Conservation (phyloP, 208 protist genomes). For the Crithidia fasciculata region DNA sequence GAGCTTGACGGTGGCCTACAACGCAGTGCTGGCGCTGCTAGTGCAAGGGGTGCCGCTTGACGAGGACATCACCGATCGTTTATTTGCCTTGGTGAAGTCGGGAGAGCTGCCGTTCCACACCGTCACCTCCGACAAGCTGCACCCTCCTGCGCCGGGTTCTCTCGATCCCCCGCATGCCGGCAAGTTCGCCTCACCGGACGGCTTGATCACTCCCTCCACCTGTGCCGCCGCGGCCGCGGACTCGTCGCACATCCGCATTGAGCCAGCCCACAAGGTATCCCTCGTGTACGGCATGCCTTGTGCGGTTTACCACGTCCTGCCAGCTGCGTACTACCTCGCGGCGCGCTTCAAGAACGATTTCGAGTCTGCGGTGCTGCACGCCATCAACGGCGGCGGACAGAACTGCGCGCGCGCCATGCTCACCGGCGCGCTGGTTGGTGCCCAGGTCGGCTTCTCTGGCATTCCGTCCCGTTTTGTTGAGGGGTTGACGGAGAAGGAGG, state of each 20-base stretch:
- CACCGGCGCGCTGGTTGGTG: slow-evolving; percentile 39
- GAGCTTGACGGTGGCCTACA: slow-evolving; percentile 44
- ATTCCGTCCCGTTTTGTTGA: slow-evolving; percentile 40
- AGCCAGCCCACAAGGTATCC: slow-evolving; percentile 37
- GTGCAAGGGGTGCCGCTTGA: slow-evolving; percentile 31
- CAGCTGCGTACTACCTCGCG: slow-evolving; percentile 44
- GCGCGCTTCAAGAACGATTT: slow-evolving; percentile 41
- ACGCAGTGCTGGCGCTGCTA: slow-evolving; percentile 38
- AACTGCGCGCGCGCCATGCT: slow-evolving; percentile 47
- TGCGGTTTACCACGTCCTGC: slow-evolving; percentile 43
- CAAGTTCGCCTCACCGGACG: slow-evolving; percentile 41
- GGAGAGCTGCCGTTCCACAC: slow-evolving; percentile 38
- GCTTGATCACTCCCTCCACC: slow-evolving; percentile 38
- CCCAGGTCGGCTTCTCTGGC: slow-evolving; percentile 38
- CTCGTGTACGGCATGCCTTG: slow-evolving; percentile 45
- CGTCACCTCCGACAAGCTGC: slow-evolving; percentile 28
- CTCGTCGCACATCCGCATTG: slow-evolving; percentile 30
- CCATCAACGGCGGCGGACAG: slow-evolving; percentile 44
- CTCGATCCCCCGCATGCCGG: slow-evolving; percentile 35
- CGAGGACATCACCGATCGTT: slow-evolving; percentile 28
- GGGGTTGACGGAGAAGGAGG: slow-evolving; percentile 38
- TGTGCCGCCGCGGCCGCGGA: slow-evolving; percentile 35
- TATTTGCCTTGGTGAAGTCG: slow-evolving; percentile 34
- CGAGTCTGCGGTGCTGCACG: slow-evolving; percentile 41
- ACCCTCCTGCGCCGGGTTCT: slow-evolving; percentile 22